These are phyloP conservation scores for Beauveria sp. DNA, from an alignment of 2,329 filamentous ascomycete genomes.

Conservation along the genomic window DNA sequence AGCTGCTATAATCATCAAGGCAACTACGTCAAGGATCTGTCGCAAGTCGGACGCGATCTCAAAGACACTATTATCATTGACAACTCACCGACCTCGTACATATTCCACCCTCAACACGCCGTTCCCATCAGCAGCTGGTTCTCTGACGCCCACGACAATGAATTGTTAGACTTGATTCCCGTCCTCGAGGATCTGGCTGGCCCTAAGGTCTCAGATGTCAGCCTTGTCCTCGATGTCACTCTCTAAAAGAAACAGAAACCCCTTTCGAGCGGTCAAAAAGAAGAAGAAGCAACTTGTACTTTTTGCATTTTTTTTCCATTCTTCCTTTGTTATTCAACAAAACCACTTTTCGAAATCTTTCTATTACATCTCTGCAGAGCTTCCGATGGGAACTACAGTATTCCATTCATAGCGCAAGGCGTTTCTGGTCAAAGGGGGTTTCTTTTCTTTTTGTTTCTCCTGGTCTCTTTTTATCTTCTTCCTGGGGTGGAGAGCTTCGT, in stretches of 20 bases:
- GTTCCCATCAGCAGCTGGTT: conserved; percentile 99
- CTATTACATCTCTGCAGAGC: conserved; percentile 10
- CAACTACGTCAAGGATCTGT: conserved; percentile 98
- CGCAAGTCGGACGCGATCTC: conserved; percentile 89
- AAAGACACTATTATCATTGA: conserved; percentile 99
- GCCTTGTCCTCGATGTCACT: conserved; percentile 90
- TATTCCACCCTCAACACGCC: conserved; percentile 97
- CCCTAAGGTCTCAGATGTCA: conserved; percentile 85
- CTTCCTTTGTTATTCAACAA: conserved; percentile 20
- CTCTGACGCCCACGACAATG: conserved; percentile 97
- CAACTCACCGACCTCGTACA: conserved; percentile 98
- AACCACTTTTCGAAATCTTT: conserved; percentile 7
- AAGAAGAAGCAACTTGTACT: conserved; percentile 8
- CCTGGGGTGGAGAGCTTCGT: conserved; percentile 8
- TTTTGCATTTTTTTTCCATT: conserved; percentile 21
- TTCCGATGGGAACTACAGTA: conserved; percentile 12
- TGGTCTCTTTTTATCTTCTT: conserved; percentile 17
- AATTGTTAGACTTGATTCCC: conserved; percentile 92
- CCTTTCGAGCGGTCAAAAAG: conserved; percentile 11
- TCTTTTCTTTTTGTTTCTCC: conserved; percentile 30
- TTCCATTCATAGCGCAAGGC: conserved; percentile 45
- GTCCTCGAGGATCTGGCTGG: conserved; percentile 95
- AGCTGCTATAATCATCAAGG: conserved; percentile 99
- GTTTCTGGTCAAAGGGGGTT: conserved; percentile 39
- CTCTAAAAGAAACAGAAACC: conserved; percentile 38